A percentile compares a stretch with the other conserved stretches of the same genome.
These are phyloP conservation scores for Trypanosoma conorhini DNA, from an alignment of 208 protist species.

Conservation along the genomic window DNA sequence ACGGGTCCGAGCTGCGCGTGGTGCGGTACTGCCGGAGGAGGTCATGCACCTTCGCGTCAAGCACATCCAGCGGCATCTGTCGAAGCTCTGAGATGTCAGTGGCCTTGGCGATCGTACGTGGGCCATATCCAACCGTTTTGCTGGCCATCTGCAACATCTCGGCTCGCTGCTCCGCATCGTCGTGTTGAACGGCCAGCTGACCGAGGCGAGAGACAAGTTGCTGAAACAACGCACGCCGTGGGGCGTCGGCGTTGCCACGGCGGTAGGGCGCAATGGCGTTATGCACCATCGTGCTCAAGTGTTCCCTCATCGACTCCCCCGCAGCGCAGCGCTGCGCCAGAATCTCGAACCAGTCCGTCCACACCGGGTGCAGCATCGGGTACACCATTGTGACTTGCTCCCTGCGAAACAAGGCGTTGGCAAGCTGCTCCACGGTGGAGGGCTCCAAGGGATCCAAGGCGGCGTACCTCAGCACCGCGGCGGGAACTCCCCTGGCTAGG, in stretches of 20 bases:
- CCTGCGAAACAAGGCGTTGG: conserved; percentile 83
- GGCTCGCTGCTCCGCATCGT: conserved; percentile 62
- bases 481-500: conserved; percentile 28
- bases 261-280: conserved; percentile 85
- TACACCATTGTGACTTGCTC: conserved; percentile 83
- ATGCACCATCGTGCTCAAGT: conserved; percentile 82
- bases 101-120: conserved; percentile 60
- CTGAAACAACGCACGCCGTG: conserved; percentile 76
- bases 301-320: conserved; percentile 88
- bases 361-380: conserved; percentile 90
- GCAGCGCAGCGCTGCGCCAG: conserved; percentile 58
- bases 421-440: conserved; percentile 75
- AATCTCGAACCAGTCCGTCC: conserved; percentile 80
- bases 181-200: conserved; percentile 72
- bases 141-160: conserved; percentile 78
- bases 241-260: conserved; percentile 75
- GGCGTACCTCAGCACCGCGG: conserved; percentile 45
- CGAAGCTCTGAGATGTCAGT: conserved; percentile 69
- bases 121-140: conserved; percentile 77
- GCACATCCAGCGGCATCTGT: conserved; percentile 47
- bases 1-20: conserved; percentile 52
- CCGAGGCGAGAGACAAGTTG: conserved; percentile 74
- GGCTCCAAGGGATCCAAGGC: conserved; percentile 75
- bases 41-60: conserved; percentile 73
- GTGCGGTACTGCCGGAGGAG: conserved; percentile 67